Base-by-base conservation (phyloP, 2,329 filamentous ascomycete genomes). In the Achaetomium macrosporum region DNA sequence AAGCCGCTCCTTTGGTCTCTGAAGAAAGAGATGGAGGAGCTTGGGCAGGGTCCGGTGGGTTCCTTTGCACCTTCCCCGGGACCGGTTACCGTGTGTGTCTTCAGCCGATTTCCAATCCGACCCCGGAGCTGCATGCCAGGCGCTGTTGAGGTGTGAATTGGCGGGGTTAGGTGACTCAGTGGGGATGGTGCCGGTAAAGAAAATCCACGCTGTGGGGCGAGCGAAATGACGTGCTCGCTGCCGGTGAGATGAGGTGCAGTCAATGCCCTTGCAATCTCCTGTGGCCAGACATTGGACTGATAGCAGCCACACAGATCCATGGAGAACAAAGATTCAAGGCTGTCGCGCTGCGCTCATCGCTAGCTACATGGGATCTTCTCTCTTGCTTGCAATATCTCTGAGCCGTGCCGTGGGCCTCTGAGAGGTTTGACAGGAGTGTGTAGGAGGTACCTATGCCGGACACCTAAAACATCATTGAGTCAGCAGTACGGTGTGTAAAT, bases 161-260 rank as follows among this genome's bases (percentile, higher is more conserved):
- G 19, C 30, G 13, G 7, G 29, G 25, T 25, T 25, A 37, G 51
- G 44, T 17, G 3, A 11, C n/a, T 16, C 20, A 57, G 39, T 42
- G 50, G 44, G 25, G 47, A 20, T 30, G 46, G 45, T 51, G 44
- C 56, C 41, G 56, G 47, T 19, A 16, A 19, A 36, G 36, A 9
- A n/a, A n/a, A 25, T 17, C 47, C 48, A 50, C 47, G 39, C 36
- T 52, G 52, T 53, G 52, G 57, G 46, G 57, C 31, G 17, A 15
- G n/a, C 20, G n/a, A 20, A 17, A 59, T 59, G 57, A 59, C 57
- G 57, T 59, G 57, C 55, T 59, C 15, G 40, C 12, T 3, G 35
- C 35, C 3, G 33, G 33, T 35, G 33, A 9, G 10, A 15, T 12
- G 15, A n/a, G n/a, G n/a, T n/a, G n/a, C n/a, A n/a, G n/a, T n/a